Conservation (phyloP, 352 stramenopile species). For the Phytophthora uliginosa region DNA sequence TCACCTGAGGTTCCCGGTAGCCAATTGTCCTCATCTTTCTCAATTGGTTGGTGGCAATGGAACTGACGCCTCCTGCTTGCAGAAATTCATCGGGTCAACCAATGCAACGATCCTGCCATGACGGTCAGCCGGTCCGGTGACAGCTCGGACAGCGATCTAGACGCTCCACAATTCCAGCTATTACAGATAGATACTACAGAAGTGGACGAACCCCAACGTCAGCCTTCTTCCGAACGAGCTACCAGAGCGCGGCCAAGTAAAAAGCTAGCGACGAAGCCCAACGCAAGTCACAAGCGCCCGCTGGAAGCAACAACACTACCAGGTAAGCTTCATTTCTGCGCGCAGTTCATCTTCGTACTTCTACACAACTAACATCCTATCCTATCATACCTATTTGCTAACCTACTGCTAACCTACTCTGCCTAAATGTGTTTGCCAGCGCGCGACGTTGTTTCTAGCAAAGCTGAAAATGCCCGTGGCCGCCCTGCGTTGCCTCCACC, state of each 20-base stretch:
- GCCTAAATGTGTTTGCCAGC: conserved; percentile 45
- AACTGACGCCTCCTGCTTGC: conserved; percentile 2
- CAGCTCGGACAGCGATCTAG: conserved; percentile 9
- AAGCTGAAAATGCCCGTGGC: conserved; percentile 3
- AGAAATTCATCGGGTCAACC: neutral
- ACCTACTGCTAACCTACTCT: conserved; percentile 53
- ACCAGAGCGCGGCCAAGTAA: neutral
- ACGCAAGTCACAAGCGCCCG: conserved; percentile 20
- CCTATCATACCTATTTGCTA: conserved; percentile 41
- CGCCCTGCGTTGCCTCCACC: conserved; percentile 2
- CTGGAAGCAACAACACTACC: conserved; percentile 16
- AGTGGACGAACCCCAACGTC: conserved; percentile 2
- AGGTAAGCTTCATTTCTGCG: conserved; percentile 38
- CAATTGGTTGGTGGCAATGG: neutral
- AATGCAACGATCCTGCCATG: neutral
- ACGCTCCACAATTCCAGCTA: conserved; percentile 38
- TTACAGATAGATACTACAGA: conserved; percentile 21
- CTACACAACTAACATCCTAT: conserved; percentile 44
- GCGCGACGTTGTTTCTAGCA: conserved; percentile 10
- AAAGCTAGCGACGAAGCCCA: conserved; percentile 4
- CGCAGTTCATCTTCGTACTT: conserved; percentile 29
- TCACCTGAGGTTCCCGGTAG: conserved; percentile 13
- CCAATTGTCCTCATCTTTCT: neutral
- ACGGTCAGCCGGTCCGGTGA: neutral
- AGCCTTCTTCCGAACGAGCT: neutral